Percentiles rank a stretch among this genome's conserved stretches.
These are phyloP conservation scores for Talaromyces sp. DNA, from an alignment of 2,329 filamentous ascomycete genomes.

Conservation along the genomic window DNA sequence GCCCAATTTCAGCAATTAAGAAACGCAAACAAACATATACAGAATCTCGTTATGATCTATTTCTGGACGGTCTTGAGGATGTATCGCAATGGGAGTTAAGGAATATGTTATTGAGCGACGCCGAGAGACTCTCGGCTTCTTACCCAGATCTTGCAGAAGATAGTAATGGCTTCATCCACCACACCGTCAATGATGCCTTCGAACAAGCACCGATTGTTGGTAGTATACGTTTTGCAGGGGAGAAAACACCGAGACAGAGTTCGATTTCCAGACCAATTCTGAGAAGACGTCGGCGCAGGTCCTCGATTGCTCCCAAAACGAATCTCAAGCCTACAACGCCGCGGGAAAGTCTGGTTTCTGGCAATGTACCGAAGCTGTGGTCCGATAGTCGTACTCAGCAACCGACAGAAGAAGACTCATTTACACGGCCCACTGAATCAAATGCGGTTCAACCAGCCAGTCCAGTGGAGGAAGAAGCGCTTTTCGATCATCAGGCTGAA, in stretches of 20 bases:
- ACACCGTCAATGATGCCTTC: conserved; percentile 32
- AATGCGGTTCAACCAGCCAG: not conserved
- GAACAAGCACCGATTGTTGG: conserved; percentile 32
- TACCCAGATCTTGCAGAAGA: not conserved
- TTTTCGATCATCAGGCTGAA: not conserved
- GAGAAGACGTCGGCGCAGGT: conserved; percentile 15
- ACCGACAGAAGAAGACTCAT: not conserved
- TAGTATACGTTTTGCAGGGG: conserved; percentile 32
- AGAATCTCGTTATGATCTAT: conserved; percentile 13
- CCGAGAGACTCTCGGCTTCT: not conserved
- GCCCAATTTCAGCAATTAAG: conserved; percentile 4
- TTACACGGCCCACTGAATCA: not conserved
- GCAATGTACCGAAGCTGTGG: not conserved
- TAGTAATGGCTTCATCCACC: conserved; percentile 34
- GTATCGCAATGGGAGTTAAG: conserved; percentile 15
- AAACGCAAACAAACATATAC: not conserved
- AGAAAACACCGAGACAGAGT: conserved; percentile 18
- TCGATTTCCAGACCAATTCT: not conserved
- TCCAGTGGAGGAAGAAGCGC: not conserved
- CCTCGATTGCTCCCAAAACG: conserved; percentile 2
- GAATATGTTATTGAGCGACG: not conserved
- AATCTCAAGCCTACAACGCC: not conserved
- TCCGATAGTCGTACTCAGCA: not conserved
- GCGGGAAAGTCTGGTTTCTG: not conserved
- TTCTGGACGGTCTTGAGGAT: conserved; percentile 13